Evolutionary conservation across 2,329 filamentous ascomycete genomes (phyloP).

Genomic region (Colletotrichum sp.): DNA sequence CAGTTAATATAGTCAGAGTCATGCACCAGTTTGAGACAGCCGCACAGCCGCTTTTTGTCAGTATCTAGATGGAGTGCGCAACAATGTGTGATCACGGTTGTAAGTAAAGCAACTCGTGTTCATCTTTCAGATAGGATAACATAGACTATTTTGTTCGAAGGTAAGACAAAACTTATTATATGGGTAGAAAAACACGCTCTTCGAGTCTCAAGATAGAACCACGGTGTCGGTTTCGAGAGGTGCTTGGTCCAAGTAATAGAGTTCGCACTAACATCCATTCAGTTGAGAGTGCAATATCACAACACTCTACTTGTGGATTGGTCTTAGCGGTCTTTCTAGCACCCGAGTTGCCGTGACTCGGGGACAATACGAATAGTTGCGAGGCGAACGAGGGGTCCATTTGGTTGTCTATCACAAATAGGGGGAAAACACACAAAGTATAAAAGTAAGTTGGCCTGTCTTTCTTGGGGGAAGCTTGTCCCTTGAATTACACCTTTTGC

Average conservation of each 20-base stretch:
- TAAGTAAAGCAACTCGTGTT: too few relatives aligned
- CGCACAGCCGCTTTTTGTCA: neutral
- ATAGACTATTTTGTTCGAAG: too few relatives aligned
- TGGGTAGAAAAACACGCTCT: too few relatives aligned
- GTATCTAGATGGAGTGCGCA: neutral
- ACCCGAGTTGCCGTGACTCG: neutral
- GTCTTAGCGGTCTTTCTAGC: neutral
- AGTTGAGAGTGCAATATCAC: neutral
- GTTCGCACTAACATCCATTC: neutral
- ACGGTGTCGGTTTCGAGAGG: neutral
- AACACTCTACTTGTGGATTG: neutral
- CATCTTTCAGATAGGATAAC: too few relatives aligned
- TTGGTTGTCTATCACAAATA: neutral
- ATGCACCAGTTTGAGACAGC: neutral
- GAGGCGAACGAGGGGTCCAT: neutral
- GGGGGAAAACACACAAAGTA: neutral
- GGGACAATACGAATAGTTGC: neutral
- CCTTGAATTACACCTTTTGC: neutral
- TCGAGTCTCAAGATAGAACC: neutral
- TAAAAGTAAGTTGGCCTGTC: neutral
- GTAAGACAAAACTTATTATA: too few relatives aligned
- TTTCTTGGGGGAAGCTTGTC: neutral
- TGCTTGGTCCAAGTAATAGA: neutral
- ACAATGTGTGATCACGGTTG: rapidly evolving
- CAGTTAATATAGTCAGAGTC: neutral